Base-by-base conservation (phyloP, 352 stramenopile genomes). In the Globisporangium radiosum region DNA sequence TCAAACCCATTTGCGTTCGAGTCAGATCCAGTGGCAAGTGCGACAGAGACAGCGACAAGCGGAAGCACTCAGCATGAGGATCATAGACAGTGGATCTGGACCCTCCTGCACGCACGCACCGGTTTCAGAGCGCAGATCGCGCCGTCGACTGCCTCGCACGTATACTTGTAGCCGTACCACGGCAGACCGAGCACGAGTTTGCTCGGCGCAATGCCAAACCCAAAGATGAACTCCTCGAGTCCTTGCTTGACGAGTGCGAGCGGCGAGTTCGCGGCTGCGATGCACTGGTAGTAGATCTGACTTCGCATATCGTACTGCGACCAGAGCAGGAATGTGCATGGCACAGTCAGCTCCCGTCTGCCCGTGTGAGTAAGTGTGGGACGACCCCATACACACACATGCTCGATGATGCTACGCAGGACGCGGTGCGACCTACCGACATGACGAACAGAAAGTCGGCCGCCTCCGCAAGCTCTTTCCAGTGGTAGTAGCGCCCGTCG, bases 91-190 rank as follows among this genome's bases (percentile, higher is more conserved):
- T 33, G 25, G 25, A 33, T 2, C 25, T 33, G 25, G 25, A 33
- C 25, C 25, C 25, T 33, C 25, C 25, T 33, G 25, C 25, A 33
- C 25, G 25, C 25, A 33, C 25, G 48, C 57, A 75, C 68, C 45
- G 51, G 51, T 3, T 58, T 45, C 54, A 85, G 74, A 1, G 44
- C 40, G 40, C 73, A 85, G 33, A 81, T 5, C 4, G 38, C 36
- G 39, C 14, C 6, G n/a, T 17, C 56, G 25, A 51, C 47, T 10
- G 45, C 14, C 25, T 71, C 37, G 59, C 89, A 97, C 52, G 56
- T 59, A 68, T 97, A 97, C 38, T 72, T 61, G 70, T 97, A 97
- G 52, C 81, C 89, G 57, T 97, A 97, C 89, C 89, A 97, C 4
- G 89, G 89, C 44, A 97, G 66, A 9, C 91, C 91, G 0, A 97